These are phyloP conservation scores for Fusarium tricinctum DNA, from an alignment of 2,329 filamentous ascomycete species.

Conservation along the genomic window DNA sequence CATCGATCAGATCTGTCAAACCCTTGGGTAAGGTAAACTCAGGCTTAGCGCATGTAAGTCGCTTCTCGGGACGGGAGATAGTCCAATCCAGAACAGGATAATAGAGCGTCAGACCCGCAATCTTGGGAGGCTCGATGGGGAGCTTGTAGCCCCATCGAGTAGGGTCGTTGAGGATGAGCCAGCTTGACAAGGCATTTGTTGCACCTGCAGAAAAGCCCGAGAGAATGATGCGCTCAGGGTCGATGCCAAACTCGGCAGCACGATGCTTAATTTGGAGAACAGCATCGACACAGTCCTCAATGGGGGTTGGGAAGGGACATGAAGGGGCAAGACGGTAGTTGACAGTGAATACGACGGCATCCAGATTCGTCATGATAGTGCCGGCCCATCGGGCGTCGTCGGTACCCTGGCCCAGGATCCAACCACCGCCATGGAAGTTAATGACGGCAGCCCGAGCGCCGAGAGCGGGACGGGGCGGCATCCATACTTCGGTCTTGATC, in stretches of 20 bases:
- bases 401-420: slow-evolving; percentile 72
- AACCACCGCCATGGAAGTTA: slow-evolving; percentile 78
- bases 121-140: slow-evolving; percentile 58
- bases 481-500: slow-evolving; percentile 64
- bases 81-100: slow-evolving; percentile 76
- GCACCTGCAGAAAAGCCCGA: slow-evolving; percentile 76
- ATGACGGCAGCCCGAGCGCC: slow-evolving; percentile 68
- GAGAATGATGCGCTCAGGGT: slow-evolving; percentile 68
- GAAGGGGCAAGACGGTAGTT: slow-evolving; percentile 78
- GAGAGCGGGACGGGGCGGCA: slow-evolving; percentile 53
- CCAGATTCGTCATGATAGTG: slow-evolving; percentile 64
- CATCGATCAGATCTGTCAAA: slow-evolving; percentile 74
- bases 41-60: slow-evolving; percentile 66
- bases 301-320: slow-evolving; percentile 73
- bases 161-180: slow-evolving; percentile 62
- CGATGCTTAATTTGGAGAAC: slow-evolving; percentile 71
- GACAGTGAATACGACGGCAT: slow-evolving; percentile 73
- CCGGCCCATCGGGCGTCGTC: slow-evolving; percentile 74
- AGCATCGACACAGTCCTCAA: slow-evolving; percentile 76
- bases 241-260: slow-evolving; percentile 69
- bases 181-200: slow-evolving; percentile 66
- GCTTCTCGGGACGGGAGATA: slow-evolving; percentile 67
- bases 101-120: slow-evolving; percentile 69
- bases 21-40: slow-evolving; percentile 70
- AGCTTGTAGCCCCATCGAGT: slow-evolving; percentile 56